These are phyloP conservation scores for Lentinula novae-zelandiae DNA, from an alignment of 1,284 basidiomycete genomes.

Conservation along the genomic window DNA sequence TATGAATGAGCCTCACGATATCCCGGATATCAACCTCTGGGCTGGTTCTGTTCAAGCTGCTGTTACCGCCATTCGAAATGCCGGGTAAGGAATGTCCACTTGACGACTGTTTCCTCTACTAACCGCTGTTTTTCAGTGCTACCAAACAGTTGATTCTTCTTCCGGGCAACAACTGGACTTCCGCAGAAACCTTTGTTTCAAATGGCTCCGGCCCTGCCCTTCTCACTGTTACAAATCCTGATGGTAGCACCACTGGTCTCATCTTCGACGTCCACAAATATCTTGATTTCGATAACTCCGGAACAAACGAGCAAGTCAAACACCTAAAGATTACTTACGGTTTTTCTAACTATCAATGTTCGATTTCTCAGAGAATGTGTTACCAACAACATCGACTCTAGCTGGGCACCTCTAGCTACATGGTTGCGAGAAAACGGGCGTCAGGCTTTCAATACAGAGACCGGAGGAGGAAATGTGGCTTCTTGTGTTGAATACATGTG, in stretches of 20 bases:
- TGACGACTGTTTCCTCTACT: not conserved
- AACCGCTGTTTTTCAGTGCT: constrained; percentile 27
- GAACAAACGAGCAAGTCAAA: constrained; percentile 32
- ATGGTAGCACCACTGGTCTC: constrained; percentile 43
- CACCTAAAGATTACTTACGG: not conserved
- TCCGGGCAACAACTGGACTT: constrained; percentile 51
- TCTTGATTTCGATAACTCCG: constrained; percentile 53
- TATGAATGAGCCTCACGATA: constrained; percentile 57
- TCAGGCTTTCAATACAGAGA: constrained; percentile 61
- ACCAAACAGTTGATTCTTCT: constrained; percentile 51
- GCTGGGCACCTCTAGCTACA: constrained; percentile 43
- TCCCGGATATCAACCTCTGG: constrained; percentile 41
- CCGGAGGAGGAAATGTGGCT: constrained; percentile 52
- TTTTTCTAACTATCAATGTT: not conserved
- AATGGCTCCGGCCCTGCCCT: constrained; percentile 53
- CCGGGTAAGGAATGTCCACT: constrained; percentile 28
- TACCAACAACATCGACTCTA: constrained; percentile 48
- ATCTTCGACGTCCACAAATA: constrained; percentile 66
- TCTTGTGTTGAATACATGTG: constrained; percentile 44
- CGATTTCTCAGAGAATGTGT: constrained; percentile 33
- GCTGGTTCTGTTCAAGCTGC: constrained; percentile 46
- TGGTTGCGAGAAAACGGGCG: constrained; percentile 51
- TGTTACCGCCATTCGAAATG: constrained; percentile 46
- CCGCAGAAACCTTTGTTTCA: constrained; percentile 46
- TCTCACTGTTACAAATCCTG: constrained; percentile 49